phyloP scores from a whole-genome alignment of 306 rosid species.

The Medicago lupulina region DNA sequence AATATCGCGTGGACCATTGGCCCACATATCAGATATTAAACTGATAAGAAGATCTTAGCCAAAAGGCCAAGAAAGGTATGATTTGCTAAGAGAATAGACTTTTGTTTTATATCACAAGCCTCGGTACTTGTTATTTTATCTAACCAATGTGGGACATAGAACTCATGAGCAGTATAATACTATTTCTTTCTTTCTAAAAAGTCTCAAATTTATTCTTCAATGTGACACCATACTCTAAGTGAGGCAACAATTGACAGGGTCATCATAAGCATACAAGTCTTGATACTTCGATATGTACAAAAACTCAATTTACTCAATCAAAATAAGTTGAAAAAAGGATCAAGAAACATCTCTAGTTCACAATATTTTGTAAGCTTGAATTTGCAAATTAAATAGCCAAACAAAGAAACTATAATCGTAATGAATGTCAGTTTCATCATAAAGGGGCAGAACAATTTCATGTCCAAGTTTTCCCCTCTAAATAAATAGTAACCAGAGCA shows the following conservation, averaged over 20 bases:
- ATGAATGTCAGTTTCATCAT: background rate
- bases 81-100: background rate
- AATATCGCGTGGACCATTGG: background rate
- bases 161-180: background rate
- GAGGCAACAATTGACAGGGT: background rate
- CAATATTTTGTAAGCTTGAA: background rate
- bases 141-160: background rate
- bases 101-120: background rate
- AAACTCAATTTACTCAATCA: background rate
- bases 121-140: background rate
- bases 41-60: background rate
- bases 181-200: background rate
- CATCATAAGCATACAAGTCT: background rate
- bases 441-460: background rate
- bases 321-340: background rate
- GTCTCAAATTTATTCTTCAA: background rate
- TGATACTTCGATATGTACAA: background rate
- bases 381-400: background rate
- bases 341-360: background rate
- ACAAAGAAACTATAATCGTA: background rate
- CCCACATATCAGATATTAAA: background rate
- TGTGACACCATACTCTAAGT: background rate
- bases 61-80: conserved; percentile 5
- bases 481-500: background rate
- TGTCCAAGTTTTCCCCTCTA: background rate